These are phyloP conservation scores for Neospermospora avenae DNA, from an alignment of 2,329 filamentous ascomycete genomes.

Conservation along the genomic window DNA sequence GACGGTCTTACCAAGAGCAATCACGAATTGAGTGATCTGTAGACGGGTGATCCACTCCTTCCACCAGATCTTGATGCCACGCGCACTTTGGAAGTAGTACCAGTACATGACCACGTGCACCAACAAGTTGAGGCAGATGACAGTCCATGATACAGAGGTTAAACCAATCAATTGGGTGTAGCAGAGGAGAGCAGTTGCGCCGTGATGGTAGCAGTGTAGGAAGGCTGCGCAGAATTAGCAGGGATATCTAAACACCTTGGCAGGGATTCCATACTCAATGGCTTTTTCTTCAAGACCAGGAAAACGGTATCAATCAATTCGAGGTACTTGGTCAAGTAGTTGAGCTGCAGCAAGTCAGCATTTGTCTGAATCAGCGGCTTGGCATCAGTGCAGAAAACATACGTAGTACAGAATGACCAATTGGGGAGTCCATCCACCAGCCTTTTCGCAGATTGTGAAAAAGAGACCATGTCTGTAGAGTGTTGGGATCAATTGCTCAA, in stretches of 20 bases:
- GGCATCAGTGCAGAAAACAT: constrained; percentile 41
- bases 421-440: constrained; percentile 91
- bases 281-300: constrained; percentile 99
- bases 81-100: constrained; percentile 99
- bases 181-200: constrained; percentile 93
- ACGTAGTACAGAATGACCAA: constrained; percentile 97
- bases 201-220: constrained; percentile 98
- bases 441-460: constrained; percentile 75
- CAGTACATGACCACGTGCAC: constrained; percentile 99
- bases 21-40: constrained; percentile 95
- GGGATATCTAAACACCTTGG: neutral
- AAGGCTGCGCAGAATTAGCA: constrained; percentile 61
- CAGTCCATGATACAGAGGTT: constrained; percentile 92
- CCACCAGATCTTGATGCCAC: constrained; percentile 96
- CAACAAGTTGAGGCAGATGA: constrained; percentile 85
- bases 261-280: constrained; percentile 60
- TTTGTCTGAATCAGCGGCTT: constrained; percentile 1
- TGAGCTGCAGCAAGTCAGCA: constrained; percentile 63
- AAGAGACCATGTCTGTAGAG: constrained; percentile 80
- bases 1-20: constrained; percentile 72
- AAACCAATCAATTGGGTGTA: constrained; percentile 94
- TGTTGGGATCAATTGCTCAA: constrained; percentile 87
- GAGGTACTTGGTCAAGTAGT: constrained; percentile 97
- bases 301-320: constrained; percentile 95
- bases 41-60: constrained; percentile 99